These are phyloP conservation scores for Botrytis tulipae DNA, from an alignment of 2,329 filamentous ascomycete genomes.

Conservation along the genomic window DNA sequence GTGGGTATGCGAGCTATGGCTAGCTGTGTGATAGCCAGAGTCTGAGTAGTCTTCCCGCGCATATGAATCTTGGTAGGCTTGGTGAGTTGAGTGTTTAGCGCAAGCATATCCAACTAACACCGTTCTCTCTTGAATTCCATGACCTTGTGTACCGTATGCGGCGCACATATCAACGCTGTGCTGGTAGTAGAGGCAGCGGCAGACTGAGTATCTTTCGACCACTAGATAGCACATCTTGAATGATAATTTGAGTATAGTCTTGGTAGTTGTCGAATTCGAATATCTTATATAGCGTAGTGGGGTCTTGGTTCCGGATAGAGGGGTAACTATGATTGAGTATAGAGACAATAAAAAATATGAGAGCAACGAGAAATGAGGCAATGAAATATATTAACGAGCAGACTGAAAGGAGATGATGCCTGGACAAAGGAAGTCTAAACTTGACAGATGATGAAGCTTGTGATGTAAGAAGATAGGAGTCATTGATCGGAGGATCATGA, in stretches of 20 bases:
- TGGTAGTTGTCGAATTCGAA: background rate
- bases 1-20: slow-evolving; percentile 34
- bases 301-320: slow-evolving; percentile 12
- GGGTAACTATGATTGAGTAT: slow-evolving; percentile 13
- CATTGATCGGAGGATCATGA: slow-evolving; percentile 35
- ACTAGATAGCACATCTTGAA: slow-evolving; percentile 67
- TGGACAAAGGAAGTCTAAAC: slow-evolving; percentile 36
- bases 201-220: slow-evolving; percentile 67
- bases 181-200: slow-evolving; percentile 66
- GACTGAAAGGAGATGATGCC: slow-evolving; percentile 34
- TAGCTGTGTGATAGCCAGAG: slow-evolving; percentile 38
- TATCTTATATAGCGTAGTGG: background rate
- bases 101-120: slow-evolving; percentile 71
- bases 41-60: slow-evolving; percentile 36
- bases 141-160: slow-evolving; percentile 59
- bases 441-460: slow-evolving; percentile 30
- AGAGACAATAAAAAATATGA: slow-evolving; percentile 21
- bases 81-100: slow-evolving; percentile 44
- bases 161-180: slow-evolving; percentile 68
- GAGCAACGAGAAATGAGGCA: slow-evolving; percentile 25
- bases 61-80: slow-evolving; percentile 22
- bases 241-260: slow-evolving; percentile 18
- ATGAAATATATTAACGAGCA: slow-evolving; percentile 38
- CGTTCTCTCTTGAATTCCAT: slow-evolving; percentile 63
- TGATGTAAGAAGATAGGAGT: slow-evolving; percentile 37